Evolutionary conservation across 1,284 basidiomycete genomes (phyloP).

Genomic region (Heterobasidion parviporum): DNA sequence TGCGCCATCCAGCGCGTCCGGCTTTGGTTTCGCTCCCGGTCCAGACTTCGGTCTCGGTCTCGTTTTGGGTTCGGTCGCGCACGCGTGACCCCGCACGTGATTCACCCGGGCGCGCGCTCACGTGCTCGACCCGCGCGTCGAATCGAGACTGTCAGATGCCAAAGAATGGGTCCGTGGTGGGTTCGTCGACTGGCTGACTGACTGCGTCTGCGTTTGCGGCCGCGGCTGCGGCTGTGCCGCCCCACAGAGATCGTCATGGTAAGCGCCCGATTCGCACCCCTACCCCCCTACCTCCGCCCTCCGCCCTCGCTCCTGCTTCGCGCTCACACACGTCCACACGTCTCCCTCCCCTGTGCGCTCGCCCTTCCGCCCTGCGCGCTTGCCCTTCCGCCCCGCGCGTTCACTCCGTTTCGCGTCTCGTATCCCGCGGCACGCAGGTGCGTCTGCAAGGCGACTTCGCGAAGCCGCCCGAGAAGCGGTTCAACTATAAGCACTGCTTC

Average conservation of each 20-base stretch:
- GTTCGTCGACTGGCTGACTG: neutral
- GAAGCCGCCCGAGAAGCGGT: constrained; percentile 73
- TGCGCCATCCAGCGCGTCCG: too few species aligned
- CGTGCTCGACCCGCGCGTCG: too few species aligned
- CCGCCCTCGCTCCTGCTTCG: neutral
- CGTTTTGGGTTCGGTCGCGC: too few species aligned
- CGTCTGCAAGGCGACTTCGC: constrained; percentile 86
- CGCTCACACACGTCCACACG: neutral
- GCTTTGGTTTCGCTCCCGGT: too few species aligned
- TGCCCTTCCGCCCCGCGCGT: neutral
- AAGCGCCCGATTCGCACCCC: too few species aligned
- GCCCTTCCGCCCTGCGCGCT: neutral
- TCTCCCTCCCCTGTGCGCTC: constrained; percentile 37
- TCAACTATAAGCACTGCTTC: constrained; percentile 83
- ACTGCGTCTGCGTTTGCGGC: constrained; percentile 3
- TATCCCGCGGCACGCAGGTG: constrained; percentile 22
- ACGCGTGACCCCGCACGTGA: too few species aligned
- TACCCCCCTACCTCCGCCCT: neutral
- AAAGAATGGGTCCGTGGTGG: too few species aligned
- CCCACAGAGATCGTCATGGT: constrained; percentile 71
- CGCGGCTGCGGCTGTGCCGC: neutral
- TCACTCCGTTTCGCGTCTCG: neutral
- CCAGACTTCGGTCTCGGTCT: too few species aligned
- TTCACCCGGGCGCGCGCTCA: too few species aligned
- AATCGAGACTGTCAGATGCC: too few species aligned